phyloP scores from a whole-genome alignment of 2,329 filamentous ascomycete genomes.

The Xylariaceae sp. region DNA sequence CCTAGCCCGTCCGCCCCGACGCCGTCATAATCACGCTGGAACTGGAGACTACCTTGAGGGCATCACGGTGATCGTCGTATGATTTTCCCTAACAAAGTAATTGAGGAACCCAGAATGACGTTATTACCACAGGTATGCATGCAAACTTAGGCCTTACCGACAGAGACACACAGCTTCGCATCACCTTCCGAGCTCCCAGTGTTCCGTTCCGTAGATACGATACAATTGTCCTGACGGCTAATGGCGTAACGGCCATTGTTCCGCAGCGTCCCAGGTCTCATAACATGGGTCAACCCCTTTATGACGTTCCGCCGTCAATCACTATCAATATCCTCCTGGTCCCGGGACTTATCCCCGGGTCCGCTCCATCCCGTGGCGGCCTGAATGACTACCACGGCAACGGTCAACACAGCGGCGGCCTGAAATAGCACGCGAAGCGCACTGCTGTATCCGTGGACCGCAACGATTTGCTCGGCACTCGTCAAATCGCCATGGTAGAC shows the following conservation, averaged over 20 bases:
- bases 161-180: not conserved
- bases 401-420: slow-evolving; percentile 40
- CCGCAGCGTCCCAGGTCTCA: no score
- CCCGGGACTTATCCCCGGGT: slow-evolving; percentile 43
- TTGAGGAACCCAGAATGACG: not conserved
- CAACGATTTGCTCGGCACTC: slow-evolving; percentile 40
- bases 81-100: not conserved
- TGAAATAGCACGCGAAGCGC: slow-evolving; percentile 44
- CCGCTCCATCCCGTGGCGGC: slow-evolving; percentile 48
- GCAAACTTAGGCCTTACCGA: not conserved
- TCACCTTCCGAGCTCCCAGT: not conserved
- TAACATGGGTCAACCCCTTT: not conserved
- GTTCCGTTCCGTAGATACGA: not conserved
- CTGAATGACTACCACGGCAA: slow-evolving; percentile 44
- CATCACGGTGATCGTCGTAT: not conserved
- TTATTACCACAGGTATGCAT: not conserved
- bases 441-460: slow-evolving; percentile 43
- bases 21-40: not conserved
- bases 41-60: not conserved
- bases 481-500: slow-evolving; percentile 42
- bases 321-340: slow-evolving; percentile 39
- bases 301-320: not conserved
- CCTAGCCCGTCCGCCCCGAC: not conserved
- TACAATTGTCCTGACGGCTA: not conserved
- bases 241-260: no score